Evolutionary conservation across 768 basidiomycete genomes (phyloP), one percentile per base, ranked within the genome.

Genomic region (Amanita molliuscula): DNA sequence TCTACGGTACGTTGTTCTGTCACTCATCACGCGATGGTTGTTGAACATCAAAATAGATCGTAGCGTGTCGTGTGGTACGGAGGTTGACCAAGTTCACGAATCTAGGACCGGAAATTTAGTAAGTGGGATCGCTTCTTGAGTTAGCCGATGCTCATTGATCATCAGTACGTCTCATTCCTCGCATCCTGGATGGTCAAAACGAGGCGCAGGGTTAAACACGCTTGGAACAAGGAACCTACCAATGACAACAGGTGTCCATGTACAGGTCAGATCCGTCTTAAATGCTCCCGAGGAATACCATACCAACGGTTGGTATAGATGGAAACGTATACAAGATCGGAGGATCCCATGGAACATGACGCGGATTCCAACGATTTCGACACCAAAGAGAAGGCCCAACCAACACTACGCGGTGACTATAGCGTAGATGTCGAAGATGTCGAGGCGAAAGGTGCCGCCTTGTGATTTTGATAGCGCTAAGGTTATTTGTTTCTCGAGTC

Each of bases 61-160:
- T 77, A 41, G 79, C 80, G 6, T 77, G 72, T 50, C 77, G 80
- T 26, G 76, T 75, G 8, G 80, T 82, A 16, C 75, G 81, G 44
- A 71, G 79, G 16, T 66, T 82, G 7, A 73, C 77, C 29, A 79
- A 75, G 53, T 82, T 76, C 59, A 66, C 61, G 0, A 62, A 62
- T 41, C 57, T 46, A 26, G 67, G 63, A 6, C 61, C 74, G 6
- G 78, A 77, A 54, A 57, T 76, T 33, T 78, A 67, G 73, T 76
- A 59, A 50, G 73, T 61, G 23, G 5, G n/a, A 28, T n/a, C 8
- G 41, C 16, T 52, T 21, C 31, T 47, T 25, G 11, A 21, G 9
- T 11, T n/a, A 28, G 37, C 6, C 16, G 18, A 41, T 51, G 38
- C 21, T 37, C 23, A 52, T 29, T 46, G 13, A 4, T 13, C 7